Evolutionary conservation across 345 rosid species (phyloP).

Genomic region (Odontarrhena argentea): DNA sequence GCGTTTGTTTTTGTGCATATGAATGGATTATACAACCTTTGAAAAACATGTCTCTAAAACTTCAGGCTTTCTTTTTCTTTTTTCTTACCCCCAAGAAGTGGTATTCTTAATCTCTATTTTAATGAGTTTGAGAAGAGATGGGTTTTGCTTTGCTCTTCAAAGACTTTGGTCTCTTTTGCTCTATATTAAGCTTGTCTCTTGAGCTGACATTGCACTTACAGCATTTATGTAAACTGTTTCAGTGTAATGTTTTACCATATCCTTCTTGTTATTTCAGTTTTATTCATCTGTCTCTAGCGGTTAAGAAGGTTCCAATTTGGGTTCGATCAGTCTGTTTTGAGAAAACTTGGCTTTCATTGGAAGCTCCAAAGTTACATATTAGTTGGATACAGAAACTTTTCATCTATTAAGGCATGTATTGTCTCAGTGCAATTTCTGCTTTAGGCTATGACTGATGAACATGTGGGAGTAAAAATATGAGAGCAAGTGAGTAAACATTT

Average conservation of each 20-base stretch:
- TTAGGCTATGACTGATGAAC: too few relatives aligned
- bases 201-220: not conserved
- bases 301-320: constrained; percentile 7
- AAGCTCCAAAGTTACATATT: constrained; percentile 1
- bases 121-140: constrained; percentile 19
- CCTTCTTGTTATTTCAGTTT: not conserved
- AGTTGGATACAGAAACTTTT: not conserved
- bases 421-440: not conserved
- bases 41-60: not conserved
- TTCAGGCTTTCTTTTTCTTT: constrained; percentile 3
- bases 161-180: constrained; percentile 1
- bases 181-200: not conserved
- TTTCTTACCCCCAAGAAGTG: not conserved
- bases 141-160: not conserved
- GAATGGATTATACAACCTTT: not conserved
- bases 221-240: constrained; percentile 7
- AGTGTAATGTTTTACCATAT: constrained; percentile 7
- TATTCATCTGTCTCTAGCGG: not conserved
- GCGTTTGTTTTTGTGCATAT: constrained; percentile 25
- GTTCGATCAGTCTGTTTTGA: too few relatives aligned
- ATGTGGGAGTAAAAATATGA: too few relatives aligned
- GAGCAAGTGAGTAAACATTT: too few relatives aligned
- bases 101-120: constrained; percentile 18
- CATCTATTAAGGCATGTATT: not conserved
- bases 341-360: not conserved